These are phyloP conservation scores for Cicer pinnatifidum DNA, from an alignment of 306 rosid genomes.

Conservation along the genomic window DNA sequence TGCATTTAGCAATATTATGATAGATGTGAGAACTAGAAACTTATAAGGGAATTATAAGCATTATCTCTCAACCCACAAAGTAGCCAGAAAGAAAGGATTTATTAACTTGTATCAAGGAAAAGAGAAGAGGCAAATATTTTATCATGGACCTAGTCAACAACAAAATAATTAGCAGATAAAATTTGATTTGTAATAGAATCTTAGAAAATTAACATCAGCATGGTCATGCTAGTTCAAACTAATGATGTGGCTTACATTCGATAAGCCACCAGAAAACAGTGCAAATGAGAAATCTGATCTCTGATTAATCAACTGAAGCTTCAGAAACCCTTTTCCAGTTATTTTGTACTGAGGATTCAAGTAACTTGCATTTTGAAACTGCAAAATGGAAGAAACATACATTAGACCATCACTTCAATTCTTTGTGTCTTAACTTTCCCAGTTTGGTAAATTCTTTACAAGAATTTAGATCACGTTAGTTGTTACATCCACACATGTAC, in stretches of 20 bases:
- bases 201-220: constrained; percentile 7
- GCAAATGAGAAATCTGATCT: constrained; percentile 90
- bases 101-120: too few species aligned
- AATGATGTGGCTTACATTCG: constrained; percentile 51
- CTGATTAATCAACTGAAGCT: constrained; percentile 80
- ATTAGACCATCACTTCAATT: constrained; percentile 6
- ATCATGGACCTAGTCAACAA: too few species aligned
- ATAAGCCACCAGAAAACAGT: constrained; percentile 79
- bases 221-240: constrained; percentile 34
- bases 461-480: constrained; percentile 23
- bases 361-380: constrained; percentile 81
- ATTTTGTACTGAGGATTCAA: constrained; percentile 56
- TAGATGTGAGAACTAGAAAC: constrained; percentile 17
- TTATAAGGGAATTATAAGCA: background rate
- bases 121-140: too few species aligned
- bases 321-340: constrained; percentile 68
- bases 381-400: constrained; percentile 48
- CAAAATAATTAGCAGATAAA: background rate
- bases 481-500: constrained; percentile 43
- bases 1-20: constrained; percentile 10
- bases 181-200: background rate
- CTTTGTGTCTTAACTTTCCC: background rate
- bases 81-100: too few species aligned
- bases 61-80: too few species aligned
- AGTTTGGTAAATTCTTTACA: constrained; percentile 2